These are phyloP conservation scores for Rhodotorula sp. DNA, from an alignment of 1,284 basidiomycete genomes.

Conservation along the genomic window DNA sequence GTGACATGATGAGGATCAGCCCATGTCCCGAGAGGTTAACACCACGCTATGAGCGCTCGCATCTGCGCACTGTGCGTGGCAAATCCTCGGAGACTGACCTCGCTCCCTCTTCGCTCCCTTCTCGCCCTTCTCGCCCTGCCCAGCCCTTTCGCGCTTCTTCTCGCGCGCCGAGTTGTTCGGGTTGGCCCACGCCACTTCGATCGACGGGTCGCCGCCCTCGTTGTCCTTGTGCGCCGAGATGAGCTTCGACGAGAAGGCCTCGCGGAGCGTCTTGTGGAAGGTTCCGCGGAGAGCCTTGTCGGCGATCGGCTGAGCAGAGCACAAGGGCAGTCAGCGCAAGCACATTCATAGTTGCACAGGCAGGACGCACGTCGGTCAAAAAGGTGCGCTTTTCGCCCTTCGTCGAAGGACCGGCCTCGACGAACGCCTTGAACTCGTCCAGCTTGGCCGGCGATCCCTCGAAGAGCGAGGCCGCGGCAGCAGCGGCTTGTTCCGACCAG, in stretches of 20 bases:
- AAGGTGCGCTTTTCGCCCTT: slow-evolving; percentile 11
- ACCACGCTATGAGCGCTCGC: no score
- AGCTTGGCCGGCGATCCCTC: slow-evolving; percentile 11
- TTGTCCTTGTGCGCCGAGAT: slow-evolving; percentile 71
- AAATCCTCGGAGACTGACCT: neutral
- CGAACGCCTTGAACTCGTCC: slow-evolving; percentile 28
- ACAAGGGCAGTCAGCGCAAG: neutral
- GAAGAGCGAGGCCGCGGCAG: slow-evolving; percentile 9
- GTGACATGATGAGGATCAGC: neutral
- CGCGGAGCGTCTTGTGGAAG: slow-evolving; percentile 78
- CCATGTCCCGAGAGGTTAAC: no score
- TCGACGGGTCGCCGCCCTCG: slow-evolving; percentile 23
- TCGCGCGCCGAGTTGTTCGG: neutral
- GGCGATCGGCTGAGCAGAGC: slow-evolving; percentile 65
- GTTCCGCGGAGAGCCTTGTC: slow-evolving; percentile 78
- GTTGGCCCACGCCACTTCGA: slow-evolving; percentile 37
- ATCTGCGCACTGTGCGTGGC: no score
- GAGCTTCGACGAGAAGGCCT: slow-evolving; percentile 77
- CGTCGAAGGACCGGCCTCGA: slow-evolving; percentile 12
- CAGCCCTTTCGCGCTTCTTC: slow-evolving; percentile 1
- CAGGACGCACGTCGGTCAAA: slow-evolving; percentile 8
- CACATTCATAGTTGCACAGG: neutral
- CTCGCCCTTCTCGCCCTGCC: neutral
- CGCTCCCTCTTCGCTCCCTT: neutral
- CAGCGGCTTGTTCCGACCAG: slow-evolving; percentile 15